A percentile compares a stretch with the other conserved stretches of the same genome.
These are phyloP conservation scores for Mycosphaerella sp. DNA, from an alignment of 2,329 filamentous ascomycete genomes.

Conservation along the genomic window DNA sequence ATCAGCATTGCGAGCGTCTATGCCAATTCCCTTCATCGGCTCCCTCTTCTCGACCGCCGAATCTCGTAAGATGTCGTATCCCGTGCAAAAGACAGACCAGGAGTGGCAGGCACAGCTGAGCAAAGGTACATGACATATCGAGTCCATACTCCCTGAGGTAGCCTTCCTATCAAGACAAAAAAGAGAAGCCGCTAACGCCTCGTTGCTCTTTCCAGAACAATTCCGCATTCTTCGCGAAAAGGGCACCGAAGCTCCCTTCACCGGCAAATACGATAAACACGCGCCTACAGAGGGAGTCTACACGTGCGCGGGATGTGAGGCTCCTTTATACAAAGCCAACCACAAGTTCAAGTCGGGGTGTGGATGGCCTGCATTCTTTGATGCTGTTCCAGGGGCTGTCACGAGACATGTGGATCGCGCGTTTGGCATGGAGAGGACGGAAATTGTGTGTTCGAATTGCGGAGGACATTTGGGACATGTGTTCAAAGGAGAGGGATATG, in stretches of 20 bases:
- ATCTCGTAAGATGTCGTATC: slow-evolving; percentile 61
- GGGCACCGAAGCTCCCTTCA: slow-evolving; percentile 76
- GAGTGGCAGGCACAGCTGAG: slow-evolving; percentile 87
- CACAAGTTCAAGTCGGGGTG: slow-evolving; percentile 97
- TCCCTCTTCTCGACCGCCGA: slow-evolving; percentile 63
- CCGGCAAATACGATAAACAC: slow-evolving; percentile 85
- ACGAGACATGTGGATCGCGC: slow-evolving; percentile 69
- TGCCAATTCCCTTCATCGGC: slow-evolving; percentile 75
- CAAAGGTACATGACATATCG: slow-evolving; percentile 45
- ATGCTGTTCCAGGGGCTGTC: slow-evolving; percentile 86
- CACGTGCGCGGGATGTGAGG: slow-evolving; percentile 75
- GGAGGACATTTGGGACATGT: slow-evolving; percentile 89
- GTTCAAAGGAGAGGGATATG: slow-evolving; percentile 80
- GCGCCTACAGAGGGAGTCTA: slow-evolving; percentile 71
- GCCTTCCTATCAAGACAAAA: slow-evolving; percentile 19
- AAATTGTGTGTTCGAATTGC: slow-evolving; percentile 93
- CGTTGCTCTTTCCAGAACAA: slow-evolving; percentile 60
- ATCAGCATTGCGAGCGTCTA: slow-evolving; percentile 44
- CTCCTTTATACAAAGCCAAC: slow-evolving; percentile 83
- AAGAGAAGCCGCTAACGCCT: slow-evolving; percentile 30
- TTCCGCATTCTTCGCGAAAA: slow-evolving; percentile 90
- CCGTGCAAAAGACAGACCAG: slow-evolving; percentile 71
- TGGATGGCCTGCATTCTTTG: slow-evolving; percentile 97
- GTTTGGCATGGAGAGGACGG: slow-evolving; percentile 77
- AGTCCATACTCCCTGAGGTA: slow-evolving; percentile 24